A percentile compares a stretch with the other conserved stretches of the same genome.
Conservation (phyloP, 1,284 basidiomycete genomes). For the Ustilago loliicola region DNA sequence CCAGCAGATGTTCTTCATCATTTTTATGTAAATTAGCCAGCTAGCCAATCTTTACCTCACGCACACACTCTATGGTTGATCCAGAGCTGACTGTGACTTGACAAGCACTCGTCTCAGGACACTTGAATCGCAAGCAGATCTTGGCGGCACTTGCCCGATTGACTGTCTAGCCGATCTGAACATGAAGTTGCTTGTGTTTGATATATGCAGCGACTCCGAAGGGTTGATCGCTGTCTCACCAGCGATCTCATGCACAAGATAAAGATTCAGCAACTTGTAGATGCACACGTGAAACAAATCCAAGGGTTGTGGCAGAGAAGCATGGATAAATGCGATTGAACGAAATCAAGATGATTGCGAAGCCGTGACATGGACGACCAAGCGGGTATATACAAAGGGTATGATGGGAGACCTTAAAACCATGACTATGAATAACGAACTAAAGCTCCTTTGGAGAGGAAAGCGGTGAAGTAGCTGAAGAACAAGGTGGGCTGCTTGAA, state of each 20-base stretch:
- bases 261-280: too few species aligned
- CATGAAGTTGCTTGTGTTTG: too few species aligned
- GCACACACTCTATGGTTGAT: background rate
- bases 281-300: too few species aligned
- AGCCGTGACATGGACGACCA: background rate
- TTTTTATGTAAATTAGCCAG: slow-evolving; percentile 44
- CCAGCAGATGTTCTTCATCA: background rate
- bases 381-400: slow-evolving; percentile 2
- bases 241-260: too few species aligned
- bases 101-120: background rate
- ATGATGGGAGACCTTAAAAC: background rate
- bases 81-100: background rate
- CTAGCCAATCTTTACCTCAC: slow-evolving; percentile 15
- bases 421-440: background rate
- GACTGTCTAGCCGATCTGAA: background rate
- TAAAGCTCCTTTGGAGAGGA: slow-evolving; percentile 27
- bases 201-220: too few species aligned
- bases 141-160: background rate
- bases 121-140: too few species aligned
- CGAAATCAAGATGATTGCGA: background rate
- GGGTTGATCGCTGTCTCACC: too few species aligned
- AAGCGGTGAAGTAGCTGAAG: slow-evolving; percentile 9
- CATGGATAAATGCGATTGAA: background rate
- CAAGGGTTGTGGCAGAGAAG: background rate
- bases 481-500: slow-evolving; percentile 5